These are phyloP conservation scores for Cercospora sp. DNA, from an alignment of 2,329 filamentous ascomycete species.

Conservation along the genomic window DNA sequence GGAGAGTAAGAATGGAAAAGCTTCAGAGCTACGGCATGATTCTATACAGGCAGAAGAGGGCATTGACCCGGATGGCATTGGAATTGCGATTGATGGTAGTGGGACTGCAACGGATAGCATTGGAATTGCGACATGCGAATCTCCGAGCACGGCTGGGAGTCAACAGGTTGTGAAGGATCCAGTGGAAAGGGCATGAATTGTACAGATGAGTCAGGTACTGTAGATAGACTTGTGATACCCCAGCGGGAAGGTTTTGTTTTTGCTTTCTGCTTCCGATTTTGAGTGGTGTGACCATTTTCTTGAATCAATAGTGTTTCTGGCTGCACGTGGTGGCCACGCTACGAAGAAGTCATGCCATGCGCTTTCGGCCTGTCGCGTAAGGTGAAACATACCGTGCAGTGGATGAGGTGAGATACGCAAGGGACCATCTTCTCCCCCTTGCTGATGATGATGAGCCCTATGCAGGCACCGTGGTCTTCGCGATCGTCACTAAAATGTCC, in stretches of 20 bases:
- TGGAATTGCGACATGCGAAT: not conserved
- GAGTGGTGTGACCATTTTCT: not conserved
- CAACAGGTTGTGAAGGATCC: not conserved
- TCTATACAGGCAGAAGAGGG: not conserved
- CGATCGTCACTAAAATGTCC: not conserved
- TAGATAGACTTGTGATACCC: not conserved
- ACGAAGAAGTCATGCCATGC: no score
- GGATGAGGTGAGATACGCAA: not conserved
- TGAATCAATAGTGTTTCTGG: not conserved
- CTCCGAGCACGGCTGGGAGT: not conserved
- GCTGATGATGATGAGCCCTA: not conserved
- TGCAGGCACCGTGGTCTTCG: not conserved
- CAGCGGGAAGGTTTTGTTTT: not conserved
- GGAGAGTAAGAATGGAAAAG: not conserved
- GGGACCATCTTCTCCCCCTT: not conserved
- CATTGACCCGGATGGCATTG: not conserved
- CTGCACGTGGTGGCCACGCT: not conserved
- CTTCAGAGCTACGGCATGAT: not conserved
- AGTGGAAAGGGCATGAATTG: not conserved
- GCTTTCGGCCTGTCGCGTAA: not conserved
- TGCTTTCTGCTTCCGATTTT: not conserved
- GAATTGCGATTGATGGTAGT: not conserved
- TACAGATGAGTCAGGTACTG: not conserved
- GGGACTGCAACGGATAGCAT: not conserved
- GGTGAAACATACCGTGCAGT: not conserved